A percentile compares a stretch with the other conserved stretches of the same genome.
Conservation (phyloP, 257 asterid genomes). For the Primulina eburnea region DNA sequence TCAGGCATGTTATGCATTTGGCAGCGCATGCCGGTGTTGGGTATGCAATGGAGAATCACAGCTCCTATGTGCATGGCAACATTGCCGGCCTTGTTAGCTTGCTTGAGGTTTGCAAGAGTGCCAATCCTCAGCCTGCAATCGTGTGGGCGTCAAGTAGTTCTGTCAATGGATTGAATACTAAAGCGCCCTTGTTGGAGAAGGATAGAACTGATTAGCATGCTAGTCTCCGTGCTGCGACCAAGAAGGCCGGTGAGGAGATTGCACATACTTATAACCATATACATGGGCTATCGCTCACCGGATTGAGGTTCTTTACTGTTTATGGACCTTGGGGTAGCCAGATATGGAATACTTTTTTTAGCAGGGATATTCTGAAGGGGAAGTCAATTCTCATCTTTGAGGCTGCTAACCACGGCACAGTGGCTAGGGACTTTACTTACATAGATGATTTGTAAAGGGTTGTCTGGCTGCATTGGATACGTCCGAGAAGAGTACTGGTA, state of each 20-base stretch:
- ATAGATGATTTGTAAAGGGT: conserved; percentile 64
- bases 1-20: conserved; percentile 62
- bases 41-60: conserved; percentile 61
- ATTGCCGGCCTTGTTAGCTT: conserved; percentile 57
- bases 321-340: conserved; percentile 72
- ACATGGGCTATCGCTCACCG: conserved; percentile 57
- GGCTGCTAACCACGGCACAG: conserved; percentile 55
- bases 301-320: conserved; percentile 60
- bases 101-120: conserved; percentile 57
- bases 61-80: conserved; percentile 63
- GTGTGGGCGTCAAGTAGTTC: conserved; percentile 71
- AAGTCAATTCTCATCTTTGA: conserved; percentile 56
- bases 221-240: conserved; percentile 61
- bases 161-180: conserved; percentile 53
- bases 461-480: conserved; percentile 61
- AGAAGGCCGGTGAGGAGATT: conserved; percentile 61
- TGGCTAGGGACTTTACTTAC: conserved; percentile 63
- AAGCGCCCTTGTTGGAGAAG: conserved; percentile 50
- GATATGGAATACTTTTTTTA: conserved; percentile 65
- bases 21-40: conserved; percentile 72
- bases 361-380: conserved; percentile 54
- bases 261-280: conserved; percentile 63
- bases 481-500: conserved; percentile 58
- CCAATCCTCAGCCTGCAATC: conserved; percentile 55
- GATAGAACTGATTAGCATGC: conserved; percentile 67